These are phyloP conservation scores for Xylariaceae sp. DNA, from an alignment of 2,329 filamentous ascomycete species.

Conservation along the genomic window DNA sequence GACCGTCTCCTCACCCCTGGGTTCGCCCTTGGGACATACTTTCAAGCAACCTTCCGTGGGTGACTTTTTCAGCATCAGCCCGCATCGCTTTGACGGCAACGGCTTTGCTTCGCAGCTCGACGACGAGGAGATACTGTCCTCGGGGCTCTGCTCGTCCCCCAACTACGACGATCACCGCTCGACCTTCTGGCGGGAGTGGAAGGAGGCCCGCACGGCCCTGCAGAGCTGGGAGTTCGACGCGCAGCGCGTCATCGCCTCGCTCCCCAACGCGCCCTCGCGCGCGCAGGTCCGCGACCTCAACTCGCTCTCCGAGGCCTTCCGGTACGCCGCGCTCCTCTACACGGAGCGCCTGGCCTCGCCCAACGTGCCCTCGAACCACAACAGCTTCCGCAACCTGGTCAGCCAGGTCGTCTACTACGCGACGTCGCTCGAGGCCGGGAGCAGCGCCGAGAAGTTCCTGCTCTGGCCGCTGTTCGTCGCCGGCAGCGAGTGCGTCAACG, in stretches of 20 bases:
- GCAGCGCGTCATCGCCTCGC: conserved; percentile 43
- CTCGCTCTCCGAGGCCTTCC: conserved; percentile 85
- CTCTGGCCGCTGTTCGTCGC: conserved; percentile 91
- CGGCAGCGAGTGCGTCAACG: conserved; percentile 82
- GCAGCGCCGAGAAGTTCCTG: conserved; percentile 77
- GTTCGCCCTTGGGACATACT: conserved; percentile 37
- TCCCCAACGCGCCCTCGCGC: conserved; percentile 47
- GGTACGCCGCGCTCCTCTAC: conserved; percentile 83
- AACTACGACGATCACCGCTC: conserved; percentile 55
- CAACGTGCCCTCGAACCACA: conserved; percentile 64
- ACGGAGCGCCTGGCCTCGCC: conserved; percentile 83
- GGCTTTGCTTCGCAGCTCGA: conserved; percentile 56
- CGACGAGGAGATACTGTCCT: conserved; percentile 48
- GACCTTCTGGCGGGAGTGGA: conserved; percentile 85
- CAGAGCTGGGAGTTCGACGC: conserved; percentile 77
- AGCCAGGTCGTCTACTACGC: conserved; percentile 80
- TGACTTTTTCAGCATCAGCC: conserved; percentile 49
- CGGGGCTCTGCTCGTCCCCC: conserved; percentile 36
- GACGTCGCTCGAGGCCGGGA: conserved; percentile 67
- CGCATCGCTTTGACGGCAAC: conserved; percentile 62
- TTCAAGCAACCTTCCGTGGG: conserved; percentile 37
- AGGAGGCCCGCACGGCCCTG: conserved; percentile 68
- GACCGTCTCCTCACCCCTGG: conserved; percentile 32
- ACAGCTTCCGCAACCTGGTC: conserved; percentile 79
- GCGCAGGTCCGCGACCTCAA: conserved; percentile 69